These are phyloP conservation scores for Lojkania enalia DNA, from an alignment of 2,329 filamentous ascomycete species.

Conservation along the genomic window DNA sequence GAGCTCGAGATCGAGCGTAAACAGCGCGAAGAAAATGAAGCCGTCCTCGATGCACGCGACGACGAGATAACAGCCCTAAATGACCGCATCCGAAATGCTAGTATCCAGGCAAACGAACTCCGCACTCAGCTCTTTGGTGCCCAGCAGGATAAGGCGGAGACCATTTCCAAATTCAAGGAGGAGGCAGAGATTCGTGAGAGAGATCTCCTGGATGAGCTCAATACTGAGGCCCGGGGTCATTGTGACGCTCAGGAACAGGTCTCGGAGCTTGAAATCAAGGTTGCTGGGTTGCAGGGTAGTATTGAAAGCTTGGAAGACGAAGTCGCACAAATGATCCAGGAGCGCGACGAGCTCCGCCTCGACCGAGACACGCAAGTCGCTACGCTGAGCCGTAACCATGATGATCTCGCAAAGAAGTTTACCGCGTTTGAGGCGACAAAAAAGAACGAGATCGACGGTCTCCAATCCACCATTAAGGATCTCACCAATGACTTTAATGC, in stretches of 20 bases:
- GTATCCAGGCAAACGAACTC: conserved; percentile 53
- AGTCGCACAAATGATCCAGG: conserved; percentile 27
- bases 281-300: conserved; percentile 39
- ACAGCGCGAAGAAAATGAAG: conserved; percentile 50
- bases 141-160: conserved; percentile 47
- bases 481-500: conserved; percentile 46
- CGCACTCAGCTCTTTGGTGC: conserved; percentile 53
- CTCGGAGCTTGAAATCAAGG: conserved; percentile 36
- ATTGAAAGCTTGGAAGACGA: conserved; percentile 32
- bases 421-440: conserved; percentile 35
- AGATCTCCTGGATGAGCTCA: conserved; percentile 44
- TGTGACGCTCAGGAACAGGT: conserved; percentile 43
- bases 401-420: conserved; percentile 36
- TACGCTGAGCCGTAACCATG: conserved; percentile 41
- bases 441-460: conserved; percentile 34
- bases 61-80: conserved; percentile 47
- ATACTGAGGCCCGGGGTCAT: conserved; percentile 44
- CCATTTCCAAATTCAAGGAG: conserved; percentile 45
- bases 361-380: conserved; percentile 39
- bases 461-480: conserved; percentile 45
- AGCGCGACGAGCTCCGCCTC: conserved; percentile 37
- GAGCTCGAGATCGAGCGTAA: conserved; percentile 46
- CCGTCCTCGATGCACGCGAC: conserved; percentile 48
- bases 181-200: conserved; percentile 45
- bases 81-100: conserved; percentile 45